Evolutionary conservation across 1,284 basidiomycete species (phyloP), one percentile per base, ranked within the genome.

Genomic region (Trichosporon faecale): DNA sequence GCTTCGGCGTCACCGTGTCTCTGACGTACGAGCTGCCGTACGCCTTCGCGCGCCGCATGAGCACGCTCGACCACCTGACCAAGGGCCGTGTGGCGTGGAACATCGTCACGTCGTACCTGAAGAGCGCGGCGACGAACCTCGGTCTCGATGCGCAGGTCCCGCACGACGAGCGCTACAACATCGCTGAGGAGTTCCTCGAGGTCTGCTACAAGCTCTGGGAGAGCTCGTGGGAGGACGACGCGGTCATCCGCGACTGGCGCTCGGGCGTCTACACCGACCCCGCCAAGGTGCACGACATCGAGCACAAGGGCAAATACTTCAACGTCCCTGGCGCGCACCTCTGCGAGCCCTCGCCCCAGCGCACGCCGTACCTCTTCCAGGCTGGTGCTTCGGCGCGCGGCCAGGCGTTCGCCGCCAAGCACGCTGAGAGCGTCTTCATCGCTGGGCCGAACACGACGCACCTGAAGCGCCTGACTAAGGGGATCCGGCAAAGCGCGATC

Each of bases 161-260:
- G 5, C 76, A 76, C 67, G 74, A 76, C 35, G 71, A 73, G 70
- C 74, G 76, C 3, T 76, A 75, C 68, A 70, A 75, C 61, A 73
- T 73, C 27, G 73, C 74, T 14, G 73, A 73, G 27, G 73, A 74
- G 66, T 73, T 70, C 63, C 68, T 74, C 44, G 70, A 72, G 37
- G 73, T 73, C 8, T 64, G 81, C n/a, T 83, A 83, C 77, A 83
- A 83, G 76, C 77, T 83, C 9, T 83, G 81, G 81, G 82, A 83
- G 64, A 74, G 74, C n/a, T 75, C 72, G 14, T 83, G 82, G 82
- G 75, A 78, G 21, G 81, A 83, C 66, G 79, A 83, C 57, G 78
- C 82, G 0, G 77, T 82, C 1, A 60, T 72, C 12, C 72, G 76
- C 33, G 79, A 82, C 70, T 46, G 33, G 11, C 71, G 55, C 21